Evolutionary conservation across 1,284 basidiomycete species (phyloP), one percentile per base, ranked within the genome.

Genomic region (Apiotrichum porosum): DNA sequence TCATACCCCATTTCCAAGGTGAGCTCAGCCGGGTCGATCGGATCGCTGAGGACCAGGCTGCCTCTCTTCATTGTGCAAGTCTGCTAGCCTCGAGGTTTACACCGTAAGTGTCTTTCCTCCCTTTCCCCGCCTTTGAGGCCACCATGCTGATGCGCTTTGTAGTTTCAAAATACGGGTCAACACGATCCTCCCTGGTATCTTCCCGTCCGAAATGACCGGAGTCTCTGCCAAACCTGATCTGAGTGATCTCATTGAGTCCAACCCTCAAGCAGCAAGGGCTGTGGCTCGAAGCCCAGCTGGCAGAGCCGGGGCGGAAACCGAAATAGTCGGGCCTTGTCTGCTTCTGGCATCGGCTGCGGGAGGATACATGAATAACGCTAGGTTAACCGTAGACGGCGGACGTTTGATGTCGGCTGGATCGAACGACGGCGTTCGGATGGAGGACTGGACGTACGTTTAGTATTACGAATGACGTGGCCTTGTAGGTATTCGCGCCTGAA

Each of bases 251-350:
- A 23, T 65, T 22, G 57, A 35, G 19, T 49, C 47, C 39, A 28
- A 26, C 6, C n/a, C n/a, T n/a, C n/a, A n/a, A n/a, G 49, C 64
- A 4, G 31, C 33, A 15, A 64, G 58, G 46, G 63, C 63, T 13
- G 62, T 55, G 2, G 45, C 59, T 40, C 52, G 65, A 24, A 61
- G 58, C n/a, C 63, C 67, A 2, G 56, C 65, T 22, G 68, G 67
- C 23, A 67, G 70, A 18, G 63, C 61, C 3, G 72, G 72, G 6
- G 28, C 56, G 14, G 61, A 61, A 12, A 60, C 69, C 37, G 71
- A 73, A 52, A 73, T 73, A 34, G 63, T 67, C 28, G 70, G 70
- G 6, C 69, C 70, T 6, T 59, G 59, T 10, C 45, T 73, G 15
- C 39, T 73, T 38, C 63, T 73, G 23, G 58, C 58, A 14, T 62